A percentile compares a stretch with the other conserved stretches of the same genome.
phyloP scores from a whole-genome alignment of 257 asterid genomes.

The Osmanthus fragrans region DNA sequence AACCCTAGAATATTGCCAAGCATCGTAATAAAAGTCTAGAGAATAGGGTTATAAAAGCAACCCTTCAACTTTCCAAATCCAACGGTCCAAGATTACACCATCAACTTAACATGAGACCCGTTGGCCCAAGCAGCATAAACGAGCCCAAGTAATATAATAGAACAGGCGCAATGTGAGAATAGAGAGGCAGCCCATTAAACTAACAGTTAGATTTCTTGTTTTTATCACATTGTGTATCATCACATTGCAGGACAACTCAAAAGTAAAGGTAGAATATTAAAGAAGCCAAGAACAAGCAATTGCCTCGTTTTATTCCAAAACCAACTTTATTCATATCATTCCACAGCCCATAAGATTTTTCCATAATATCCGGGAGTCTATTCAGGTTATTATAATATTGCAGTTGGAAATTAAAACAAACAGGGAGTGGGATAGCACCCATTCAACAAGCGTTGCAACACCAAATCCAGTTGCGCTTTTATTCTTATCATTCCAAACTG shows the following conservation, averaged over 20 bases:
- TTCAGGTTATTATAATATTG: background rate
- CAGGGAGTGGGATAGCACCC: constrained; percentile 79
- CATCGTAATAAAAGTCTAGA: no score
- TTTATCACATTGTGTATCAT: no score
- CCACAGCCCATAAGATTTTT: background rate
- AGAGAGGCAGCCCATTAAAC: no score
- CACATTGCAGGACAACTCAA: background rate
- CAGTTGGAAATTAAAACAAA: background rate
- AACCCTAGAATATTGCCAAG: no score
- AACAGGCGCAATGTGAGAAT: no score
- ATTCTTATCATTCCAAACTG: constrained; percentile 84
- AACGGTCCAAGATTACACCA: no score
- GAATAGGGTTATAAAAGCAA: no score
- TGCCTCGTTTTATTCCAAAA: background rate
- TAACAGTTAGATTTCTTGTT: no score
- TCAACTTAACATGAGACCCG: no score
- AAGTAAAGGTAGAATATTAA: background rate
- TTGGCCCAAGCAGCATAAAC: no score
- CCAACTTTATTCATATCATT: background rate
- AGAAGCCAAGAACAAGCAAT: background rate
- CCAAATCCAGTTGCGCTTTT: constrained; percentile 88
- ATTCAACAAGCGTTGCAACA: constrained; percentile 77
- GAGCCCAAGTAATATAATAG: no score
- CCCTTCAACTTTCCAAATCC: no score
- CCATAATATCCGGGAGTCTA: background rate